Conservation (phyloP, 2,329 filamentous ascomycete species). For the Cytospora leucostoma region DNA sequence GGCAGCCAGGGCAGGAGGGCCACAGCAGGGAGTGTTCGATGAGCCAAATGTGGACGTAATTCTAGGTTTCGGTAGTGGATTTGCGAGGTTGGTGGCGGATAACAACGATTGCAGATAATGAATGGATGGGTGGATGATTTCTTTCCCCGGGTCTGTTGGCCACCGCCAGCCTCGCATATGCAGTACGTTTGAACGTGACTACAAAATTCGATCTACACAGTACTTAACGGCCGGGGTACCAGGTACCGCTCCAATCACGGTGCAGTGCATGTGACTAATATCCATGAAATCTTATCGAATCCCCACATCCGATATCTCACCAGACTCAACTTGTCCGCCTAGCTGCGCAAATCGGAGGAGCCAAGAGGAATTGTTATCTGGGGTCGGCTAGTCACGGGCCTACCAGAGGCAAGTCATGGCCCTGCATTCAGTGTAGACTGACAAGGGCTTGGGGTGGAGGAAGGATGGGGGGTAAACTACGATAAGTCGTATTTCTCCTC, state of each 20-base stretch:
- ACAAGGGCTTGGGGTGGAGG: background rate
- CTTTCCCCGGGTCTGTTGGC: too few species aligned
- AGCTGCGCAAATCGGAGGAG: background rate
- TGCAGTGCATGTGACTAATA: conserved; percentile 8
- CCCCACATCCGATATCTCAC: conserved; percentile 13
- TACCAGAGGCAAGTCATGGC: background rate
- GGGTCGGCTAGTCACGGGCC: conserved; percentile 17
- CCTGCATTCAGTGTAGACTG: background rate
- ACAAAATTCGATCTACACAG: too few species aligned
- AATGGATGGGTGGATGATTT: too few species aligned
- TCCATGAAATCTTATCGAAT: conserved; percentile 2
- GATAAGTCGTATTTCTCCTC: too few species aligned
- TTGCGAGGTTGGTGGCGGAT: background rate
- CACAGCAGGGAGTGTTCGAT: background rate
- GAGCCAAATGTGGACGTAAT: background rate
- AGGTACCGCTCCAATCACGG: too few species aligned
- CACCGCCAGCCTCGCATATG: too few species aligned
- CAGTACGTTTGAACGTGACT: too few species aligned
- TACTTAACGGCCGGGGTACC: too few species aligned
- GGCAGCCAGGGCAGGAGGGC: background rate
- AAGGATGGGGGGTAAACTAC: too few species aligned
- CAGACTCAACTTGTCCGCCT: background rate
- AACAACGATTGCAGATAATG: background rate
- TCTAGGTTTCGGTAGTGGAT: too few species aligned
- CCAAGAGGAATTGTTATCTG: conserved; percentile 13